Base-by-base conservation (phyloP, 306 rosid species). In the Pterocarpus macrocarpus region DNA sequence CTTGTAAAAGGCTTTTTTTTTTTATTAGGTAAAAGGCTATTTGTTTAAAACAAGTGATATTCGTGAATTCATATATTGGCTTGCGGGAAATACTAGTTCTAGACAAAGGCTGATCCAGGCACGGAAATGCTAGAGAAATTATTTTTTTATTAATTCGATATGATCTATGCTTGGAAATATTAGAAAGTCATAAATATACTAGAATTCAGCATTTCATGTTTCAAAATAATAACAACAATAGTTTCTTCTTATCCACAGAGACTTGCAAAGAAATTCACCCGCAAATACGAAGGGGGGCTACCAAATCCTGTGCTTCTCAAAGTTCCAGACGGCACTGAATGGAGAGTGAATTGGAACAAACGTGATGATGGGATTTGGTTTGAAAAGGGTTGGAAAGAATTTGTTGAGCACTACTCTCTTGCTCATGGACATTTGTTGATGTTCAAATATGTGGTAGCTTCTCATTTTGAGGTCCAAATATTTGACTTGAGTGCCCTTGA, bases 381-480 rank as follows among this genome's bases (percentile, higher is more conserved):
- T 28, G 35, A 9, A 11, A 28, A 10, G 36, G 64, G 35, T 2
- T 58, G 64, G 64, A 58, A 58, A 57, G 63, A 57, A 8, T 57
- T 57, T 22, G 15, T 10, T 8, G 8, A 58, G 5, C 36, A 58
- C 1, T 58, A 58, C 36, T 28, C 35, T 9, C 5, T 58, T 1
- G 5, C 12, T 10, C 15, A 58, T 9, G 64, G 64, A 1, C 35
- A 58, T 11, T 11, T 58, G 13, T 8, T 58, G 14, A 0, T 77
- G 73, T 77, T 77, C 65, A 77, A 64, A 14, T 77, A 17, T 65
- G 5, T 36, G 2, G 28, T 47, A 10, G 64, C 55, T 50, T 52
- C 58, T 13, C 6, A 35, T 15, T 36, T 65, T 64, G 30, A 17
- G 8, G 56, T 65, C 0, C 33, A 6, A 38, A 64, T 77, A 17